Percentiles rank a stretch among this genome's conserved stretches.
Evolutionary conservation across 2,329 filamentous ascomycete species (phyloP).

Genomic region (Colletotrichum aenigma): DNA sequence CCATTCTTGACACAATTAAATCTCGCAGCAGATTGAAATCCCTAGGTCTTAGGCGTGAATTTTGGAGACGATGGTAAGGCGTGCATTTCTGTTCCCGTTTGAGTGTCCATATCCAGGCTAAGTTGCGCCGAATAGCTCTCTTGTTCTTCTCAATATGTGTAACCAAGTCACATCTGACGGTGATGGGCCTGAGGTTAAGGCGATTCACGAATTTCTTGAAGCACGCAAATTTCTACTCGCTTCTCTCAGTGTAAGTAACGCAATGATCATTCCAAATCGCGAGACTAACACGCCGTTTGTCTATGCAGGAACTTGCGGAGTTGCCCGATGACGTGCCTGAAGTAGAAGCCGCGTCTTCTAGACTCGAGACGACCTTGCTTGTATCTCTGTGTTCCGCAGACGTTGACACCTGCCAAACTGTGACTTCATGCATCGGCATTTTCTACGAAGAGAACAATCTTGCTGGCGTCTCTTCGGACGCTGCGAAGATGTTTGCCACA

Average conservation of each 20-base stretch:
- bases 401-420: slow-evolving; percentile 68
- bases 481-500: slow-evolving; percentile 53
- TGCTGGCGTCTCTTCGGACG: slow-evolving; percentile 54
- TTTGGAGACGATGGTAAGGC: slow-evolving; percentile 57
- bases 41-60: slow-evolving; percentile 42
- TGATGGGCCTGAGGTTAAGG: slow-evolving; percentile 46
- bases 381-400: slow-evolving; percentile 69
- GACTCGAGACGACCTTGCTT: slow-evolving; percentile 66
- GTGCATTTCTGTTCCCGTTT: background rate
- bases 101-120: background rate
- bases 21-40: slow-evolving; percentile 40
- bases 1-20: slow-evolving; percentile 38
- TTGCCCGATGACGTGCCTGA: slow-evolving; percentile 60
- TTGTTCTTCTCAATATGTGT: slow-evolving; percentile 50
- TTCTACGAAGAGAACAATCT: slow-evolving; percentile 66
- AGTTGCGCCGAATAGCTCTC: slow-evolving; percentile 40
- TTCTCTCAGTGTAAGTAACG: slow-evolving; percentile 47
- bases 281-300: background rate
- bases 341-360: slow-evolving; percentile 55
- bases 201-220: slow-evolving; percentile 61
- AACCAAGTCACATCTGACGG: slow-evolving; percentile 49
- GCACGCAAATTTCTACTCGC: slow-evolving; percentile 58
- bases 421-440: slow-evolving; percentile 64
- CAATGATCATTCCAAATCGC: background rate
- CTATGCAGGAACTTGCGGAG: slow-evolving; percentile 55